Base-by-base conservation (phyloP, 495 filamentous ascomycete species). In the Aspergillus hancockii region DNA sequence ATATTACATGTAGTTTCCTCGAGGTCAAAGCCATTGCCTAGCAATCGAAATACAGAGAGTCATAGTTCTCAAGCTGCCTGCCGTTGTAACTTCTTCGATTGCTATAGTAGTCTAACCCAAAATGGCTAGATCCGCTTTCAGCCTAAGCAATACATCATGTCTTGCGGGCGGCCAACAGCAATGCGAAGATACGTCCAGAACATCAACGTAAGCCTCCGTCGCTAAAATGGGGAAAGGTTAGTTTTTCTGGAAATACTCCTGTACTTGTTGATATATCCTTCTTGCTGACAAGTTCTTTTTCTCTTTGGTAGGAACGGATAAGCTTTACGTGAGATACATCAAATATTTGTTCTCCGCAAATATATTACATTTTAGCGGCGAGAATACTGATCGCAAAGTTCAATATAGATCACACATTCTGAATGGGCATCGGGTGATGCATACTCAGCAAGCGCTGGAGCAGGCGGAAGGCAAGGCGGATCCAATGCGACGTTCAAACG, bases 391-490 rank as follows among this genome's bases (percentile, higher is more conserved):
- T 57, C 34, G 25, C 46, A 14, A 56, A 8, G 47, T 32, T 60
- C 8, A 18, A 18, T 49, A 40, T 59, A 89, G 83, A 97, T 97
- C 68, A 97, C 93, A 40, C 93, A 97, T 70, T 91, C 88, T 54
- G 93, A 97, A 78, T 97, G 93, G 93, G 87, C 91, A n/a, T 94
- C 90, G 13, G 84, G 86, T 34, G 91, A 96, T 71, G 88, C 89
- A 52, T 94, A 87, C 75, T 87, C 88, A 23, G 88, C 91, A 62
- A 89, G 82, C 63, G 83, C 80, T 31, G 90, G 90, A 69, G 83
- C 89, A 38, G 89, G 86, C 57, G 86, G 89, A 7, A 65, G 66
- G 55, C 71, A 68, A n/a, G 81, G 81, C 16, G 81, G 81, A 34
- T 78, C 72, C 36, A 82, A 84, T 51, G 82, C 82, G 19, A 80